Base-by-base conservation (phyloP, 768 basidiomycete species). In the Trametes cubensis region DNA sequence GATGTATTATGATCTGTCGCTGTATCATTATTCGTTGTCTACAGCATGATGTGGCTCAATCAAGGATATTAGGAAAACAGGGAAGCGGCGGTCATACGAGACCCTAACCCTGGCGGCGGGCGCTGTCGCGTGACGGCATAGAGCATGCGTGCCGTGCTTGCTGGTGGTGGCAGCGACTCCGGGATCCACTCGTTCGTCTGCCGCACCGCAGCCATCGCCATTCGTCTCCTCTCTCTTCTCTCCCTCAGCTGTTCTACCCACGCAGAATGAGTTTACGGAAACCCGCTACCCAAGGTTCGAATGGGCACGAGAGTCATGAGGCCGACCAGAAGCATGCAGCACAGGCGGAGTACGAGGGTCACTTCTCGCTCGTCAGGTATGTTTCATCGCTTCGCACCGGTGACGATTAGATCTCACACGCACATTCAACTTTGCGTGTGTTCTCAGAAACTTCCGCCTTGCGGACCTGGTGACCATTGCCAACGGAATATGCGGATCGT, bases 391-490 rank as follows among this genome's bases (percentile, higher is more conserved):
- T 60, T 58, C 61, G 30, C 61, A 38, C 53, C 26, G 25, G 17
- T 40, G 49, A 38, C 39, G 49, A 15, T 34, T 30, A 41, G n/a
- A 45, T 26, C 34, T 50, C 60, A 49, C 47, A 30, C 56, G 53
- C 48, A 56, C 55, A 10, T 25, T 55, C 42, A 40, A 46, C 17
- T 18, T 7, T 28, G n/a, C 17, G 10, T 28, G 58, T 23, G 34
- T 38, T 45, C 65, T 20, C 69, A 97, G 97, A 69, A 98, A 98
- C 76, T 99, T 99, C 73, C 92, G 95, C 55, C 85, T 98, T 26
- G 97, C 97, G 66, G 97, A 99, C 79, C 83, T 97, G 54, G 94
- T 99, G 69, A 99, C 97, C 39, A 94, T 99, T 66, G 95, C 95
- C 89, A 99, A 99, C 73, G 97, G 97, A 47, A 90, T 98, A 75